phyloP scores from a whole-genome alignment of 148 eudicot genomes.

The Amaranthus palmeri region DNA sequence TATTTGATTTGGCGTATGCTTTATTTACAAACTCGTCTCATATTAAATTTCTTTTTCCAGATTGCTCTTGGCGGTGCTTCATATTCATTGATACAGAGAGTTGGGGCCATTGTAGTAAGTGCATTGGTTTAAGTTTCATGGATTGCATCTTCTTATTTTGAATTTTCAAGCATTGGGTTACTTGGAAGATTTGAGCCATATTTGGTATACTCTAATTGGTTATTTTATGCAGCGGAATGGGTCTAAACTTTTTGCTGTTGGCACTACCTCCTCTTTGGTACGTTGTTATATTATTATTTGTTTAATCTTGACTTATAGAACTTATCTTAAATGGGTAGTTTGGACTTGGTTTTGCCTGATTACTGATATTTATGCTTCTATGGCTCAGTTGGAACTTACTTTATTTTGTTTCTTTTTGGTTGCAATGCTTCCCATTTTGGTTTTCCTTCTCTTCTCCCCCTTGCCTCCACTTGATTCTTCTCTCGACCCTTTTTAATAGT shows the following conservation, averaged over 20 bases:
- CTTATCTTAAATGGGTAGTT: too few species aligned
- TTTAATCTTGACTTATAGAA: too few species aligned
- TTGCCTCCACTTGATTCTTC: too few species aligned
- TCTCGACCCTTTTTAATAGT: too few species aligned
- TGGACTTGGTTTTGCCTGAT: too few species aligned
- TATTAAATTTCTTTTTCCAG: slow-evolving; percentile 32
- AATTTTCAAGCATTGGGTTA: background rate
- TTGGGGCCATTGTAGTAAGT: slow-evolving; percentile 82
- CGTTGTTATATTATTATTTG: too few species aligned
- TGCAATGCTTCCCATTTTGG: too few species aligned
- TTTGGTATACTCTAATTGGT: background rate
- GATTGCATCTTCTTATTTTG: background rate
- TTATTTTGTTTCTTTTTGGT: too few species aligned
- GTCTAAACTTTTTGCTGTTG: slow-evolving; percentile 84
- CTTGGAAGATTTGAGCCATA: background rate
- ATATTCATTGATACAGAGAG: slow-evolving; percentile 70
- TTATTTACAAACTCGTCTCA: slow-evolving; percentile 8
- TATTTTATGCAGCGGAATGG: slow-evolving; percentile 73
- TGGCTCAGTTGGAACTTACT: background rate
- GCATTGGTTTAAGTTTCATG: slow-evolving; percentile 3
- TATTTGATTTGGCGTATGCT: slow-evolving; percentile 3
- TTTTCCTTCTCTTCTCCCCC: too few species aligned
- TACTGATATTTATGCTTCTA: background rate
- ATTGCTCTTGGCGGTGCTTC: slow-evolving; percentile 78
- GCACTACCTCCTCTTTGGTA: slow-evolving; percentile 90